Conservation (phyloP, 2,329 filamentous ascomycete genomes). For the Phaeomoniella chlamydospora region DNA sequence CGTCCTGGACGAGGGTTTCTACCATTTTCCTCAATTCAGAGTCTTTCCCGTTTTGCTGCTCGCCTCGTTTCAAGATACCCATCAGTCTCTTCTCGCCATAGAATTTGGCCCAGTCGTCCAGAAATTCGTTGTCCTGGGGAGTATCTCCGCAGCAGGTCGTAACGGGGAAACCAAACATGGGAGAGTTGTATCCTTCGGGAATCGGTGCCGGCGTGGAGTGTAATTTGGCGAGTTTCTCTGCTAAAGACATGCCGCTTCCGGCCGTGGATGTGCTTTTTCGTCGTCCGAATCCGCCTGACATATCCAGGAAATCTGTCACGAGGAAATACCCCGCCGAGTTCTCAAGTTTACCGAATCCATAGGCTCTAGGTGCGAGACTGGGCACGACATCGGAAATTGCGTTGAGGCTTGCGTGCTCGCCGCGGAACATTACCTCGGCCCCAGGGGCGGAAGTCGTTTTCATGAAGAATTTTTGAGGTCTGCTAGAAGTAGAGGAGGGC, state of each 20-base stretch:
- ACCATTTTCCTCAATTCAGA: slow-evolving; percentile 47
- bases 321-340: slow-evolving; percentile 37
- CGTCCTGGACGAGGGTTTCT: slow-evolving; percentile 44
- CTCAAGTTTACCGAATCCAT: slow-evolving; percentile 52
- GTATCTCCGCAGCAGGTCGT: slow-evolving; percentile 79
- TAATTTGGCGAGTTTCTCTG: slow-evolving; percentile 61
- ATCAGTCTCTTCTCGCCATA: slow-evolving; percentile 64
- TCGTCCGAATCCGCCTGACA: slow-evolving; percentile 24
- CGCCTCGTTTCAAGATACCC: slow-evolving; percentile 44
- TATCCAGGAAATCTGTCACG: slow-evolving; percentile 68
- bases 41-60: slow-evolving; percentile 51
- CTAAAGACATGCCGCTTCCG: slow-evolving; percentile 45
- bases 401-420: slow-evolving; percentile 73
- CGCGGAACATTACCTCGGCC: slow-evolving; percentile 31
- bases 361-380: slow-evolving; percentile 58
- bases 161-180: slow-evolving; percentile 71
- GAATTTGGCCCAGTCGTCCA: slow-evolving; percentile 67
- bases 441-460: slow-evolving; percentile 19
- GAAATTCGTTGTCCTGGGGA: slow-evolving; percentile 63
- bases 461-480: slow-evolving; percentile 17
- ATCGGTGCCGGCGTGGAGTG: slow-evolving; percentile 62
- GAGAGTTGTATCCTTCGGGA: slow-evolving; percentile 41
- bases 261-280: slow-evolving; percentile 23
- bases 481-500: neutral
- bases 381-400: slow-evolving; percentile 62